A percentile compares a stretch with the other conserved stretches of the same genome.
These are phyloP conservation scores for Pseudogymnoascus sp. DNA, from an alignment of 2,329 filamentous ascomycete species.

Conservation along the genomic window DNA sequence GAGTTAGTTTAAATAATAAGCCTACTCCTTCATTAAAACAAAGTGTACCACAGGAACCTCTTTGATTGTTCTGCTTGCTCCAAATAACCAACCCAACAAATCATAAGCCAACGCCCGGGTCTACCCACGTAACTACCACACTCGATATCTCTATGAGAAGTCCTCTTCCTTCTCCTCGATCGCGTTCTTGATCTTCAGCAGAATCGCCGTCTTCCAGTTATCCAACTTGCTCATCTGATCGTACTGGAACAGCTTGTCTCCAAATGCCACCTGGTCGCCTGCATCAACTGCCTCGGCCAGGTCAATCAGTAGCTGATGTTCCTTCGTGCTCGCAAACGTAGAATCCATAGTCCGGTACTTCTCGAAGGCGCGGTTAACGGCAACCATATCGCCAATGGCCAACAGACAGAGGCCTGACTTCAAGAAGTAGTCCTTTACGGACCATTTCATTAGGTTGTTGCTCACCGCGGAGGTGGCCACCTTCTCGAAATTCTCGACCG, in stretches of 20 bases:
- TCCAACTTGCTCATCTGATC: constrained; percentile 91
- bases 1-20: constrained; percentile 9
- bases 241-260: constrained; percentile 79
- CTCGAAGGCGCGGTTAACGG: constrained; percentile 70
- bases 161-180: constrained; percentile 68
- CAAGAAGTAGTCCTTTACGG: constrained; percentile 90
- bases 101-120: background rate
- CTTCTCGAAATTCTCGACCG: constrained; percentile 75
- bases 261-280: constrained; percentile 73
- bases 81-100: constrained; percentile 27
- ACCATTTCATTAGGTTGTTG: constrained; percentile 91
- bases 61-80: constrained; percentile 7
- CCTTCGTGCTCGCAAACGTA: constrained; percentile 67
- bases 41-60: background rate
- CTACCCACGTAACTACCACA: background rate
- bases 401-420: constrained; percentile 91
- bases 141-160: constrained; percentile 48
- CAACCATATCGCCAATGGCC: constrained; percentile 64
- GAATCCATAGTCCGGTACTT: constrained; percentile 74
- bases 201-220: constrained; percentile 89
- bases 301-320: constrained; percentile 74
- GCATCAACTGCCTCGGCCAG: constrained; percentile 67
- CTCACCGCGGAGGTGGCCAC: constrained; percentile 70
- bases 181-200: constrained; percentile 73
- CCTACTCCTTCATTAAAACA: constrained; percentile 4